Evolutionary conservation across 192 early-diverging fungal genomes (phyloP).

Genomic region (Backusella westeae): DNA sequence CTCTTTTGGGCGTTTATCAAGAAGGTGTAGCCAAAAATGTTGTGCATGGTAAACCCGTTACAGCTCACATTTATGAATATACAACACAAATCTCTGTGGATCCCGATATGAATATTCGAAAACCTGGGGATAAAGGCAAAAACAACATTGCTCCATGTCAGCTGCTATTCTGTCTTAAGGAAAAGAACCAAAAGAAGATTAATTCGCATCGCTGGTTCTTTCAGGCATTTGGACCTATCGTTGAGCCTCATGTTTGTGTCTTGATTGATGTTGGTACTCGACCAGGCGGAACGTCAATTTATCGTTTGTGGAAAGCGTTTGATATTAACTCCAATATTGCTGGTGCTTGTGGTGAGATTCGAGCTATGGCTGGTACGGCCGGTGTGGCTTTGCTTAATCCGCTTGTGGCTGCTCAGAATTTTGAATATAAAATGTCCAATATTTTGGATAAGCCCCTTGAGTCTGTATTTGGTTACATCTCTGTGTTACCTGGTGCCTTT

Average conservation of each 20-base stretch:
- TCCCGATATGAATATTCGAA: constrained; percentile 67
- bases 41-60: constrained; percentile 62
- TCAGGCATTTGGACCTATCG: constrained; percentile 57
- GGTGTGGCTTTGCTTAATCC: constrained; percentile 63
- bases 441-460: constrained; percentile 80
- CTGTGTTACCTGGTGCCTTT: constrained; percentile 82
- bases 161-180: constrained; percentile 87
- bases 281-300: constrained; percentile 67
- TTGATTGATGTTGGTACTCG: constrained; percentile 79
- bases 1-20: constrained; percentile 79
- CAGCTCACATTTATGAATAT: constrained; percentile 70
- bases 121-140: constrained; percentile 32
- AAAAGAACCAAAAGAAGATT: constrained; percentile 91
- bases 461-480: constrained; percentile 81
- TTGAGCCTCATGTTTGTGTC: constrained; percentile 58
- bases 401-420: constrained; percentile 78
- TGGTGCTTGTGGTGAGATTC: constrained; percentile 88
- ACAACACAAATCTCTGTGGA: constrained; percentile 77
- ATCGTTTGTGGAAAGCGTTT: constrained; percentile 79
- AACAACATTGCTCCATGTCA: constrained; percentile 71
- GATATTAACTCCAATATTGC: constrained; percentile 68
- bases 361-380: constrained; percentile 46
- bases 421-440: constrained; percentile 80
- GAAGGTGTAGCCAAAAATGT: constrained; percentile 69
- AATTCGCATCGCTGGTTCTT: constrained; percentile 79